These are phyloP conservation scores for Russula brevipes DNA, from an alignment of 768 basidiomycete genomes.

Conservation along the genomic window DNA sequence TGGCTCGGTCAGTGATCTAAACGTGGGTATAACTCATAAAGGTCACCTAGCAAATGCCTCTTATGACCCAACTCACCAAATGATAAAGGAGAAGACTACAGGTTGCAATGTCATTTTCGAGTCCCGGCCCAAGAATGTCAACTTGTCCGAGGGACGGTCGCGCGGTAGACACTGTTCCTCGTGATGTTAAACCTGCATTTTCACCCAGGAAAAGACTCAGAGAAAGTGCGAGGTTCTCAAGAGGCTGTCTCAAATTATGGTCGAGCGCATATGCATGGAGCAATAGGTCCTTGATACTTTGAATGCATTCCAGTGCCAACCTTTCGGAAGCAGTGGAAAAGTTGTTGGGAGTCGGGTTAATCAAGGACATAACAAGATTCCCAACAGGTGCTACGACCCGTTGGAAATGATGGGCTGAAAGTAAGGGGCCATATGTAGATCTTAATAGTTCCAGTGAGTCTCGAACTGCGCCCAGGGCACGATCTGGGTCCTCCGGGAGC, in stretches of 20 bases:
- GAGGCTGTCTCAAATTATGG: slow-evolving; percentile 15
- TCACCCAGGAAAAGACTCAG: slow-evolving; percentile 23
- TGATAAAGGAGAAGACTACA: slow-evolving; percentile 25
- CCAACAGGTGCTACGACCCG: slow-evolving; percentile 18
- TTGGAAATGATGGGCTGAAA: slow-evolving; percentile 19
- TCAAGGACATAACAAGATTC: slow-evolving; percentile 16
- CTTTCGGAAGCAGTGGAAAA: slow-evolving; percentile 14
- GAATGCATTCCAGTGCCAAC: slow-evolving; percentile 21
- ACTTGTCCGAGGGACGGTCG: slow-evolving; percentile 23
- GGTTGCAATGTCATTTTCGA: slow-evolving; percentile 18
- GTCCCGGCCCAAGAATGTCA: slow-evolving; percentile 24
- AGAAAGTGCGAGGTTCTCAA: slow-evolving; percentile 24
- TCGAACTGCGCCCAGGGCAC: slow-evolving; percentile 46
- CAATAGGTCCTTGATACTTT: slow-evolving; percentile 22
- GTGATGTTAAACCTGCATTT: slow-evolving; percentile 10
- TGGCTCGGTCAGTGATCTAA: slow-evolving; percentile 21
- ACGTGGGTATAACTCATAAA: neutral
- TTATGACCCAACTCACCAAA: slow-evolving; percentile 13
- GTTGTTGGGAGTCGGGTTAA: slow-evolving; percentile 17
- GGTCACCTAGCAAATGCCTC: neutral
- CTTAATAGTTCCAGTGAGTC: slow-evolving; percentile 21
- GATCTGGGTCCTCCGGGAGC: slow-evolving; percentile 43
- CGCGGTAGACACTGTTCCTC: slow-evolving; percentile 11
- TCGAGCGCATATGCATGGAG: slow-evolving; percentile 20
- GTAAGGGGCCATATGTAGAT: slow-evolving; percentile 19